Percentiles rank a stretch among this genome's conserved stretches.
Evolutionary conservation across 225 moss, liverwort and hornwort species (phyloP).

Genomic region (Rhytidiadelphus loreus): DNA sequence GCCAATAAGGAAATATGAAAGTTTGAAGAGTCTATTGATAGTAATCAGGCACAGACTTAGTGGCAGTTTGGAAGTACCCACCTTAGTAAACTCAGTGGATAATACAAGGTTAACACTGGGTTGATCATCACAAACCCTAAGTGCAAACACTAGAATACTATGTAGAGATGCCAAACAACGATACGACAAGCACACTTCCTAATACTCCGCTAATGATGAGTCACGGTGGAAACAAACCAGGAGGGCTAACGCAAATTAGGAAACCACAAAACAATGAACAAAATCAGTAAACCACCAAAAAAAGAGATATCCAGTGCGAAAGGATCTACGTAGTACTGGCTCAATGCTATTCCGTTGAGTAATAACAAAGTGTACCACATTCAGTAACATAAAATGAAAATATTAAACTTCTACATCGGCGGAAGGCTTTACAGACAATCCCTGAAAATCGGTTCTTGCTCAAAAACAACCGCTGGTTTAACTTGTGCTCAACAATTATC

Average conservation of each 20-base stretch:
- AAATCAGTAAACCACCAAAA: background rate
- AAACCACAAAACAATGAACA: background rate
- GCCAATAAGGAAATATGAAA: no score
- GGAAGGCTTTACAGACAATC: background rate
- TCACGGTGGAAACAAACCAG: background rate
- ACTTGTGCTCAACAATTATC: background rate
- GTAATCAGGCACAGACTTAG: no score
- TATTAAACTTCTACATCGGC: background rate
- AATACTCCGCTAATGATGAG: background rate
- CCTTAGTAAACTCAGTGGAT: no score
- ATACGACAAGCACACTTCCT: background rate
- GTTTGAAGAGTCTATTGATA: no score
- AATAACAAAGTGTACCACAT: background rate
- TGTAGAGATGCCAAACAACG: background rate
- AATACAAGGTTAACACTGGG: background rate
- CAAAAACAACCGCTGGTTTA: background rate
- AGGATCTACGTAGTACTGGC: no score
- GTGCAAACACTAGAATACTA: background rate
- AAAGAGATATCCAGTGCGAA: background rate
- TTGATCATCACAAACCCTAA: background rate
- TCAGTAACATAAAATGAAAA: background rate
- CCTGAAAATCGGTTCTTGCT: background rate
- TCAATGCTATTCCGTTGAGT: background rate
- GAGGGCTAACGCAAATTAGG: background rate
- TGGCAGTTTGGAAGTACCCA: no score